A percentile compares a stretch with the other conserved stretches of the same genome.
These are phyloP conservation scores for Gossypium schwendimanii DNA, from an alignment of 441 rosid species.

Conservation along the genomic window DNA sequence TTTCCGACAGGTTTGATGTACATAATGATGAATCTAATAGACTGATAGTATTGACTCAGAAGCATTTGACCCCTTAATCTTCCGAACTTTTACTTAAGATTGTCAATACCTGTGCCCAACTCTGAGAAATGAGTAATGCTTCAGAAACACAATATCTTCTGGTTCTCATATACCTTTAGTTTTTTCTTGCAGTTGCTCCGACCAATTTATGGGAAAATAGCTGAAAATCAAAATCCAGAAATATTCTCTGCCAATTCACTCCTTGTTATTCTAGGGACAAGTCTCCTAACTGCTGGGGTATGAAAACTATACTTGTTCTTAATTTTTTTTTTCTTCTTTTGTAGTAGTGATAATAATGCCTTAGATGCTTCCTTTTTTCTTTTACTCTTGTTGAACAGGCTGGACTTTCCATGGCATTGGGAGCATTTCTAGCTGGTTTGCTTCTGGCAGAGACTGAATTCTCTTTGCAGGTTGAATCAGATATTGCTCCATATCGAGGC, in stretches of 20 bases:
- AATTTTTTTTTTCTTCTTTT: not conserved
- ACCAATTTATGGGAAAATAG: conserved; percentile 93
- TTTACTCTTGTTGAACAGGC: conserved; percentile 50
- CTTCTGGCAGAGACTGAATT: conserved; percentile 99
- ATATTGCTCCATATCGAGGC: conserved; percentile 99
- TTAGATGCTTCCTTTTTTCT: conserved; percentile 10
- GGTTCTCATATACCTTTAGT: conserved; percentile 8
- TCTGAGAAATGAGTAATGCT: conserved; percentile 8
- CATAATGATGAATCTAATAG: not conserved
- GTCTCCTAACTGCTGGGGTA: conserved; percentile 98
- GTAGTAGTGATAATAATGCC: conserved; percentile 7
- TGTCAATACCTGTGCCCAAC: not conserved
- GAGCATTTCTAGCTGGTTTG: conserved; percentile 97
- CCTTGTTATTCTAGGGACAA: conserved; percentile 90
- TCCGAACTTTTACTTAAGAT: not conserved
- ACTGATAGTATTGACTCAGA: not conserved
- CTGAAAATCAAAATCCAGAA: conserved; percentile 96
- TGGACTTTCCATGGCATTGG: conserved; percentile 98
- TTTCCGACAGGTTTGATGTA: not conserved
- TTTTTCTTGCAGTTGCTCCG: conserved; percentile 75
- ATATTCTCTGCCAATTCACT: conserved; percentile 97
- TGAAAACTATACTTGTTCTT: conserved; percentile 18
- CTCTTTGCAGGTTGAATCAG: conserved; percentile 98
- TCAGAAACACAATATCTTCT: not conserved
- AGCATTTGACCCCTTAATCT: not conserved